Evolutionary conservation across 371 early-diverging fungal genomes (phyloP).

Genomic region (Blastocladiella emersonii): DNA sequence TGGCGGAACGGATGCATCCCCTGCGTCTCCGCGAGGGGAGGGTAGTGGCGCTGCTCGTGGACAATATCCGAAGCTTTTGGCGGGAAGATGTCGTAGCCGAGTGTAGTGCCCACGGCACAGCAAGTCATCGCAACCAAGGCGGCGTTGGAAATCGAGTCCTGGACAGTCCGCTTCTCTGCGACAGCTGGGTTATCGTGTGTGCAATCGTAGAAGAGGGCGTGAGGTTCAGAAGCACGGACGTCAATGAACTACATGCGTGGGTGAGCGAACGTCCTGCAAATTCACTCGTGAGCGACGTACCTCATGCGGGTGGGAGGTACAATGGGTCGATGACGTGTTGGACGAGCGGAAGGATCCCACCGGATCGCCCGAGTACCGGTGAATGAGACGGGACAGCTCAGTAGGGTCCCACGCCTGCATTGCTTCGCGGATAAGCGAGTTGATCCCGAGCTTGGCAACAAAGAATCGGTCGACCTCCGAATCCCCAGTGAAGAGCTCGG

Average conservation of each 20-base stretch:
- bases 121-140: slow-evolving; percentile 79
- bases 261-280: neutral
- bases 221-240: slow-evolving; percentile 35
- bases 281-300: neutral
- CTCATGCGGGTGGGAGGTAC: neutral
- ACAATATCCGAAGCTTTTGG: slow-evolving; percentile 69
- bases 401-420: slow-evolving; percentile 91
- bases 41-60: slow-evolving; percentile 64
- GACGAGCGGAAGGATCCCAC: slow-evolving; percentile 15
- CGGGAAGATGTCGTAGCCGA: slow-evolving; percentile 90
- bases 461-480: slow-evolving; percentile 79
- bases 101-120: slow-evolving; percentile 86
- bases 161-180: slow-evolving; percentile 68
- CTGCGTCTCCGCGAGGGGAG: slow-evolving; percentile 26
- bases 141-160: slow-evolving; percentile 80
- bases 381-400: slow-evolving; percentile 74
- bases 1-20: slow-evolving; percentile 45
- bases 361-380: slow-evolving; percentile 79
- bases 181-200: slow-evolving; percentile 97
- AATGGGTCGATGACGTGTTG: neutral
- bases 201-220: slow-evolving; percentile 94
- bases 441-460: slow-evolving; percentile 83
- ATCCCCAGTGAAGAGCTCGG: slow-evolving; percentile 92
- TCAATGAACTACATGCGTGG: neutral
- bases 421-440: slow-evolving; percentile 88